phyloP scores from a whole-genome alignment of 257 asterid species.

The Knoxia roxburghii region DNA sequence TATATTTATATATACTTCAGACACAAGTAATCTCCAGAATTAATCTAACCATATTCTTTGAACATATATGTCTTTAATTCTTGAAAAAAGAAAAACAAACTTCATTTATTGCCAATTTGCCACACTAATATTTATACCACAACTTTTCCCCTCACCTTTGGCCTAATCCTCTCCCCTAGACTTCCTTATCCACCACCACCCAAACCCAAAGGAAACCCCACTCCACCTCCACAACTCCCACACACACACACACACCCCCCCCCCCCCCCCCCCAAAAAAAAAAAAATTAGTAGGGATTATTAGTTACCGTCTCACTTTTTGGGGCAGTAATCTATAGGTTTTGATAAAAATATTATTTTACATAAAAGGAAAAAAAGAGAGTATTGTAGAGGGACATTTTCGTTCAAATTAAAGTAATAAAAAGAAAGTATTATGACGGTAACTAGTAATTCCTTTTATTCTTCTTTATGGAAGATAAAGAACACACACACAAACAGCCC shows the following conservation, averaged over 20 bases:
- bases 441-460: too few relatives aligned
- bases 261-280: background rate
- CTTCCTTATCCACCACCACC: background rate
- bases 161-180: background rate
- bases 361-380: too few relatives aligned
- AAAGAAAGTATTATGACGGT: too few relatives aligned
- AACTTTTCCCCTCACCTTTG: background rate
- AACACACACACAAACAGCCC: background rate
- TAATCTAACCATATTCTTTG: constrained; percentile 5
- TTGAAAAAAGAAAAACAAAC: background rate
- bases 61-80: background rate
- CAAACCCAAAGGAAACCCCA: background rate
- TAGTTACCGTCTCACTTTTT: too few relatives aligned
- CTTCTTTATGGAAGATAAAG: background rate
- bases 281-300: too few relatives aligned
- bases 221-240: background rate
- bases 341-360: too few relatives aligned
- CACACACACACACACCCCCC: too few relatives aligned
- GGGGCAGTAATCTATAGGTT: too few relatives aligned
- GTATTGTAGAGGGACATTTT: too few relatives aligned
- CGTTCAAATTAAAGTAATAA: too few relatives aligned
- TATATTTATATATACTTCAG: constrained; percentile 40
- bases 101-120: constrained; percentile 1
- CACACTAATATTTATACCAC: background rate
- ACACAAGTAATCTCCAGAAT: constrained; percentile 45